phyloP scores from a whole-genome alignment of 2,329 filamentous ascomycete species.

The Paecilomyces formosus region DNA sequence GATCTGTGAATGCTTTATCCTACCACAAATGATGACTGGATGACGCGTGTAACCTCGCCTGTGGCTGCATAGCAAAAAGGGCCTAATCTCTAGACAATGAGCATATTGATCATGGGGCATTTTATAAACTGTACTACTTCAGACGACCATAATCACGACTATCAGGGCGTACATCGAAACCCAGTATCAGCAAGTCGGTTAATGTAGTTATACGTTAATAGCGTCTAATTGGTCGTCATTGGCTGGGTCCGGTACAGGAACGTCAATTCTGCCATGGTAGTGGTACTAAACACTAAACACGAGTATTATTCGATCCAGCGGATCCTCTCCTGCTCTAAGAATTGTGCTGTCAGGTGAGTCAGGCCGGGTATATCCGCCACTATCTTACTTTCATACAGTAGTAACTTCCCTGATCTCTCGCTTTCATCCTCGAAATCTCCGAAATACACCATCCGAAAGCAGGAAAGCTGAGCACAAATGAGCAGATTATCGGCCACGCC shows the following conservation, averaged over 20 bases:
- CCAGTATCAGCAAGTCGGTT: neutral
- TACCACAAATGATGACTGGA: too few species aligned
- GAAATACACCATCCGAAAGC: neutral
- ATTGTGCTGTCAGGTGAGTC: too few species aligned
- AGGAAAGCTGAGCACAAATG: constrained; percentile 18
- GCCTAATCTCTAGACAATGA: too few species aligned
- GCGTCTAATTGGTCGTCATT: neutral
- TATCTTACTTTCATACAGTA: too few species aligned
- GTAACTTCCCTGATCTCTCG: too few species aligned
- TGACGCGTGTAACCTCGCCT: too few species aligned
- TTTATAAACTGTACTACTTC: neutral
- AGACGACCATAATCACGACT: neutral
- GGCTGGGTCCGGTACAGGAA: neutral
- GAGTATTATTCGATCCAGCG: too few species aligned
- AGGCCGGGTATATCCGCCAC: too few species aligned
- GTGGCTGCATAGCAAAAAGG: too few species aligned
- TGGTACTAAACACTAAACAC: too few species aligned
- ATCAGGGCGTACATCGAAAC: neutral
- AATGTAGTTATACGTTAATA: neutral
- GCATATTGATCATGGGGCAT: neutral
- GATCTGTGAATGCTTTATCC: too few species aligned
- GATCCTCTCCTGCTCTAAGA: too few species aligned
- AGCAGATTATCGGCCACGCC: constrained; percentile 17
- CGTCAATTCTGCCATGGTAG: neutral
- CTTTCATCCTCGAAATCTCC: neutral